Evolutionary conservation across 257 asterid genomes (phyloP), one percentile per base, ranked within the genome.

Genomic region (Penstemon barbatus): DNA sequence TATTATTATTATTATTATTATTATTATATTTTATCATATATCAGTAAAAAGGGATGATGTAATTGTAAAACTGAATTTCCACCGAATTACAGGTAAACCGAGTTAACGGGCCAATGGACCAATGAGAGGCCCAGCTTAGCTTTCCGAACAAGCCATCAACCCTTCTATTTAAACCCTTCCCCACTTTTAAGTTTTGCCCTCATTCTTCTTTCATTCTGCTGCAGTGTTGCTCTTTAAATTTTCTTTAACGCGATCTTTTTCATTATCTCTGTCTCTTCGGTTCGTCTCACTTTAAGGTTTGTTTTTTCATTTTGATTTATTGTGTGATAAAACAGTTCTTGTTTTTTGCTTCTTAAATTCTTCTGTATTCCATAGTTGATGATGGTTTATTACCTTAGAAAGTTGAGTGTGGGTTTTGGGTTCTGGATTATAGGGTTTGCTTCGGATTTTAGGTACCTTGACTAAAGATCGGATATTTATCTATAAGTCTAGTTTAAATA

Each of bases 241-340:
- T 68, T 46, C 39, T 2, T 46, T 65, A 43, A 42, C 72, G 72
- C 70, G 62, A 50, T 66, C 48, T 49, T 57, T 63, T 44, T 56
- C 40, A 38, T 37, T 7, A 19, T 51, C 46, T 58, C 70, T 57
- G 66, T 65, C 52, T 66, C 75, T 41, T 53, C 76, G 68, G 69
- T 68, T 69, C 75, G 18, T 70, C 58, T 77, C 46, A 66, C 71
- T 40, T 72, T 6, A 60, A 82, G 87, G 87, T 82, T 25, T 75
- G 8, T 19, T 13, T 11, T 12, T 25, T 36, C 19, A 0, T 6
- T 13, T 44, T 33, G 41, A 3, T 43, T 5, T 49, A 4, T 46
- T 38, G 13, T 56, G 18, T 45, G 50, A n/a, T 7, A 4, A 36
- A 19, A 8, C 37, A 5, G 13, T 58, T 41, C 40, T 57, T 38